Conservation (phyloP, 345 rosid genomes). For the Pugionium cornutum region DNA sequence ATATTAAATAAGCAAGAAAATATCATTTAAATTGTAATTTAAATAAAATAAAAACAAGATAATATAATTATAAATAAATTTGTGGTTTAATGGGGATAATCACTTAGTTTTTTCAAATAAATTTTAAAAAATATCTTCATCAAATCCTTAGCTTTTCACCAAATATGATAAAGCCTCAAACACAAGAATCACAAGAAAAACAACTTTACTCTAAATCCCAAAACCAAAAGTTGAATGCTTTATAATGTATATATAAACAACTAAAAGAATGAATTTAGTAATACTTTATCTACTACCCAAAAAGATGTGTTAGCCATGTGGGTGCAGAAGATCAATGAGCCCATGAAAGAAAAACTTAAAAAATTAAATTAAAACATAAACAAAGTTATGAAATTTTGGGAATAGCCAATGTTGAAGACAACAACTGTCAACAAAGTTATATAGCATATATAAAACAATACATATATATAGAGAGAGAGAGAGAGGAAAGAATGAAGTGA, state of each 20-base stretch:
- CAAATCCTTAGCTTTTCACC: no score
- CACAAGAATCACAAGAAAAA: conserved; percentile 35
- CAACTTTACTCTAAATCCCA: conserved; percentile 26
- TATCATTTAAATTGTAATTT: no score
- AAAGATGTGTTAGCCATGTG: conserved; percentile 41
- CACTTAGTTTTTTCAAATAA: no score
- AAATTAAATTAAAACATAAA: background rate
- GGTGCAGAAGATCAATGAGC: conserved; percentile 40
- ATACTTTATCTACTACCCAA: conserved; percentile 38
- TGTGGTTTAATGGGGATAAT: no score
- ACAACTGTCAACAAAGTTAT: conserved; percentile 32
- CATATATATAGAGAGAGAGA: background rate
- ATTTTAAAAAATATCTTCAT: no score
- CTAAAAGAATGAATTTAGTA: conserved; percentile 24
- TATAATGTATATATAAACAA: background rate
- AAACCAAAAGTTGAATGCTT: conserved; percentile 24
- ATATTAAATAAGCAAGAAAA: no score
- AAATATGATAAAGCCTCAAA: conserved; percentile 11
- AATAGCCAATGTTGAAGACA: conserved; percentile 37
- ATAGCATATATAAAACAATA: background rate
- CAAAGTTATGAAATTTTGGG: conserved; percentile 33
- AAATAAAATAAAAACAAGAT: no score
- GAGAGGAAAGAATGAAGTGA: conserved; percentile 14
- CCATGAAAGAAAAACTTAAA: conserved; percentile 17
- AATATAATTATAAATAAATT: no score